Conservation (phyloP, 768 basidiomycete species). For the Mycena filopes region DNA sequence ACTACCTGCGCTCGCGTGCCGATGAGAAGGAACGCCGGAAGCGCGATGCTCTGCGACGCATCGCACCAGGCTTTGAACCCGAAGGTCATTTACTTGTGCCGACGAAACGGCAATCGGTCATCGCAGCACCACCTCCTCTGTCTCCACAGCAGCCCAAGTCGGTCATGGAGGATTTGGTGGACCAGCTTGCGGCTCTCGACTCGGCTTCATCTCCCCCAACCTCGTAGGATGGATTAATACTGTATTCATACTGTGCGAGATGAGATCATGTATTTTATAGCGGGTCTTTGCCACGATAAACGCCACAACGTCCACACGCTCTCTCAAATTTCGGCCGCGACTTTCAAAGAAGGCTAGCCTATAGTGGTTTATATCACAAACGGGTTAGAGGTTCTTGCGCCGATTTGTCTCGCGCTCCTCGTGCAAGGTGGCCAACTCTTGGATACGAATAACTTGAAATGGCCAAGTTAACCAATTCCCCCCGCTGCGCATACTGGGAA, state of each 20-base stretch:
- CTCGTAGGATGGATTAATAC: slow-evolving; percentile 5
- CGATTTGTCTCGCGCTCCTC: slow-evolving; percentile 54
- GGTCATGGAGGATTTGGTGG: slow-evolving; percentile 87
- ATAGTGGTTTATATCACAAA: too few relatives aligned
- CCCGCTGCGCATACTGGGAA: slow-evolving; percentile 62
- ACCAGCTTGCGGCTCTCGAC: slow-evolving; percentile 79
- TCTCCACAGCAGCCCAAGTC: slow-evolving; percentile 48
- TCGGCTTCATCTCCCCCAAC: slow-evolving; percentile 34
- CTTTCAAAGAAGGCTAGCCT: too few relatives aligned
- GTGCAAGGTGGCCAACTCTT: slow-evolving; percentile 58
- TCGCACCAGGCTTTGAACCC: slow-evolving; percentile 90
- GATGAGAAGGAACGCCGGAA: slow-evolving; percentile 79
- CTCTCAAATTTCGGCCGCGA: too few relatives aligned
- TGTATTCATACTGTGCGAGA: slow-evolving; percentile 6
- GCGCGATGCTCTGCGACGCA: slow-evolving; percentile 74
- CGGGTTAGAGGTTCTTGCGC: neutral
- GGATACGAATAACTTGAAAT: slow-evolving; percentile 60
- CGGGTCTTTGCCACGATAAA: too few relatives aligned
- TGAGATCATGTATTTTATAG: too few relatives aligned
- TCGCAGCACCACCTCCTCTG: slow-evolving; percentile 34
- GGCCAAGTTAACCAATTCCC: slow-evolving; percentile 76
- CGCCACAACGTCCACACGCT: too few relatives aligned
- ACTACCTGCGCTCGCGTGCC: slow-evolving; percentile 74
- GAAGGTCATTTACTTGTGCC: slow-evolving; percentile 68
- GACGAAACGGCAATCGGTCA: slow-evolving; percentile 44